Base-by-base conservation (phyloP, 2,329 filamentous ascomycete genomes). In the Penicillium sumatraense region DNA sequence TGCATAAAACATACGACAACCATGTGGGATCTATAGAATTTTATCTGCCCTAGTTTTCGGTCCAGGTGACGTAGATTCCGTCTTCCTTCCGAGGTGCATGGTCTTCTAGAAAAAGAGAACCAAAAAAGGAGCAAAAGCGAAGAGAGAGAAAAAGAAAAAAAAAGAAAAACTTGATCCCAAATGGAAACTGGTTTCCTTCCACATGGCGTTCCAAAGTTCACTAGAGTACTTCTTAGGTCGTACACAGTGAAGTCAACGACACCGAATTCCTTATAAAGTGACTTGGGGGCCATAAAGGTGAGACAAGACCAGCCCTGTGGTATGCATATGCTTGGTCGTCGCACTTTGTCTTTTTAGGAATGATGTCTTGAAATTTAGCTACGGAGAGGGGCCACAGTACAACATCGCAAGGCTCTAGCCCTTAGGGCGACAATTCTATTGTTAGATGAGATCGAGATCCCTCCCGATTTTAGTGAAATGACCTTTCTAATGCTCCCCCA, bases 201-300 rank as follows among this genome's bases (percentile, higher is more conserved):
- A 46, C 42, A 31, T 46, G 42, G 42, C 27, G 42, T 21, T 33
- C 42, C 42, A 31, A 23, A 24, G 24, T 31, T 46, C 36, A 40
- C 36, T 29, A 45, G 41, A 29, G n/a, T n/a, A n/a, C n/a, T n/a
- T n/a, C n/a, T n/a, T n/a, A n/a, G n/a, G n/a, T n/a, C 3, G 5
- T 38, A 42, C 38, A 24, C 18, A 16, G n/a, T 27, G 14, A 20
- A 6, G 21, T 20, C 11, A 6, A 3, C 26, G 16, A 29, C 42
- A 31, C 42, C 26, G 27, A 46, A 4, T 9, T 31, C 16, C 16
- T 23, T 24, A 29, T 29, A n/a, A 46, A 21, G 42, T 46, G n/a
- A 8, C 20, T 31, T n/a, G 42, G 18, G 26, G 27, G 42, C 20
- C 16, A 29, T 46, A 14, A 46, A 44, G 7, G 42, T 33, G 42